Conservation (phyloP, 108 stramenopile genomes). For the Parietichytrium sp. region DNA sequence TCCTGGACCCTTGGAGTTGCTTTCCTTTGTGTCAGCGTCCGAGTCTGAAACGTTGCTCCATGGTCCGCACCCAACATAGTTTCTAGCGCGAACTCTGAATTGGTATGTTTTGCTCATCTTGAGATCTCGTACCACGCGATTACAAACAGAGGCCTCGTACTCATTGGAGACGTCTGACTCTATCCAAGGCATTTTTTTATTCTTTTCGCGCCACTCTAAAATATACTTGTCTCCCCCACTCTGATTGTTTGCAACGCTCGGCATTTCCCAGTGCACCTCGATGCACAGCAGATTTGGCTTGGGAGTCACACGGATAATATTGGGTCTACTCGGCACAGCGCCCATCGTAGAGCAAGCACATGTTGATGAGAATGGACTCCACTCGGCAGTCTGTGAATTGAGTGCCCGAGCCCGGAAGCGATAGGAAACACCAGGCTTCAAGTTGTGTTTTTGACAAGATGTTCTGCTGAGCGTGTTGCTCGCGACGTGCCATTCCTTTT, state of each 20-base stretch:
- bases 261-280: constrained; percentile 1
- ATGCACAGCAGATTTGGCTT: background rate
- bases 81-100: background rate
- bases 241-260: background rate
- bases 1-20: background rate
- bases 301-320: background rate
- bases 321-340: background rate
- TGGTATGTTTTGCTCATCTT: background rate
- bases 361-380: constrained; percentile 20
- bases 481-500: background rate
- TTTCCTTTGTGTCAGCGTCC: background rate
- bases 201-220: background rate
- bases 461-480: constrained; percentile 2
- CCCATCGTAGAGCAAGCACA: background rate
- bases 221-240: background rate
- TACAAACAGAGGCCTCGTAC: constrained; percentile 13
- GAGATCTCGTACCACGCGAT: constrained; percentile 16
- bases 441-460: constrained; percentile 13
- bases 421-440: constrained; percentile 3
- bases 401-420: background rate
- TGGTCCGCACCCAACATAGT: constrained; percentile 1
- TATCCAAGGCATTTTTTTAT: background rate
- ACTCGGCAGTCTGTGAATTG: background rate
- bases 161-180: background rate
- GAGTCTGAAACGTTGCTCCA: too few species aligned